These are phyloP conservation scores for Calocybe indica DNA, from an alignment of 768 basidiomycete species.

Conservation along the genomic window DNA sequence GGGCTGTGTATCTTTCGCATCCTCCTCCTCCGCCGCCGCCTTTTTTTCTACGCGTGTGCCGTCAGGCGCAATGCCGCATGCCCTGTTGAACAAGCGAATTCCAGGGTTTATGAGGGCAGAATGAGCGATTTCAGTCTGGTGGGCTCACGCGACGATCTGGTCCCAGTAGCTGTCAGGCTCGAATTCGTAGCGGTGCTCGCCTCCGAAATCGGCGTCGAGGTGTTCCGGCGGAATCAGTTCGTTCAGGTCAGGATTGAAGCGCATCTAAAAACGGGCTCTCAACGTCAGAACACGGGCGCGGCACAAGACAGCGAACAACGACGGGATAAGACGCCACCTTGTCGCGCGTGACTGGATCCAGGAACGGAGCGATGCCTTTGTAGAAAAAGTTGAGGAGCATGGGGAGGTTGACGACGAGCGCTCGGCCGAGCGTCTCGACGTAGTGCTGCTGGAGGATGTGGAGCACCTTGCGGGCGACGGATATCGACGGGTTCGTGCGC, in stretches of 20 bases:
- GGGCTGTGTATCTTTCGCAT: background rate
- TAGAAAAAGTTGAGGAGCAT: conserved; percentile 69
- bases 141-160: conserved; percentile 57
- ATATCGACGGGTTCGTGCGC: conserved; percentile 79
- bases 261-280: conserved; percentile 47
- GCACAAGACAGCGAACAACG: background rate
- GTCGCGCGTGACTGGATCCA: conserved; percentile 84
- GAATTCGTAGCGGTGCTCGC: conserved; percentile 68
- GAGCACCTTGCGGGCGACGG: conserved; percentile 70
- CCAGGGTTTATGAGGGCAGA: too few relatives aligned
- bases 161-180: conserved; percentile 75
- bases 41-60: conserved; percentile 36
- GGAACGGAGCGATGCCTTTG: conserved; percentile 79
- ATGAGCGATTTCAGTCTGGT: conserved; percentile 1
- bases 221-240: conserved; percentile 73
- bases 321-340: conserved; percentile 44
- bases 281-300: background rate
- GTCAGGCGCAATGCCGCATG: conserved; percentile 51
- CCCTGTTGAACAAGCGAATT: conserved; percentile 23
- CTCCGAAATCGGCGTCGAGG: conserved; percentile 81
- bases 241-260: conserved; percentile 78
- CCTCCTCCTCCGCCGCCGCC: conserved; percentile 1
- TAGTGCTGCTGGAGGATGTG: conserved; percentile 85
- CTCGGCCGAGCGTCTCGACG: conserved; percentile 81
- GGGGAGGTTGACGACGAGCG: conserved; percentile 79